Conservation (phyloP, 2,329 filamentous ascomycete species). For the Colletotrichum sp. region DNA sequence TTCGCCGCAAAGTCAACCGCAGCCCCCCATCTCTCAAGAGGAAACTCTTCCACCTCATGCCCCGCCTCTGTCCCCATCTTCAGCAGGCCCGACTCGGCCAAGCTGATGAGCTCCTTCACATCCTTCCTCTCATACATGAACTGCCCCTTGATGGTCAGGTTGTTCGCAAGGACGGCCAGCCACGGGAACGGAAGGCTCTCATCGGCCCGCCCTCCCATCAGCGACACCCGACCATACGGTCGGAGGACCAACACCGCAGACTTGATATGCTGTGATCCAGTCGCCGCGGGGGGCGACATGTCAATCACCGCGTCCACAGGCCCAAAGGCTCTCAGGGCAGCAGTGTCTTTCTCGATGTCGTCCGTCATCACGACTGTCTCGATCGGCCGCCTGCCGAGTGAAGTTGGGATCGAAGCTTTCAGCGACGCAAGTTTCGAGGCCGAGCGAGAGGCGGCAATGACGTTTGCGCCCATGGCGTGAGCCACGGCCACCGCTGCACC, state of each 20-base stretch:
- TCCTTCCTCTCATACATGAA: slow-evolving; percentile 46
- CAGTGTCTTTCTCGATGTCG: slow-evolving; percentile 39
- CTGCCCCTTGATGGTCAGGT: slow-evolving; percentile 40
- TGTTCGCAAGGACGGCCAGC: slow-evolving; percentile 10
- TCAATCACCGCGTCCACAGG: slow-evolving; percentile 46
- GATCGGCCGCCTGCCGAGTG: slow-evolving; percentile 21
- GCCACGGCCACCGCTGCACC: neutral
- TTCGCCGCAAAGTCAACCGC: slow-evolving; percentile 21
- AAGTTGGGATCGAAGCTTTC: neutral
- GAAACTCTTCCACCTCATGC: slow-evolving; percentile 29
- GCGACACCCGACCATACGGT: slow-evolving; percentile 16
- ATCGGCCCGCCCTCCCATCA: slow-evolving; percentile 23
- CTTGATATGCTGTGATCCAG: slow-evolving; percentile 19
- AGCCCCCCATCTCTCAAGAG: slow-evolving; percentile 34
- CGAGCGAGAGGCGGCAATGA: neutral
- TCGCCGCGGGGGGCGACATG: slow-evolving; percentile 39
- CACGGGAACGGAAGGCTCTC: slow-evolving; percentile 30
- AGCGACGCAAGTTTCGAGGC: neutral
- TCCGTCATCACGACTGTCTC: slow-evolving; percentile 44
- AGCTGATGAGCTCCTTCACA: slow-evolving; percentile 36
- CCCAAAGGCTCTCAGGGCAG: slow-evolving; percentile 35
- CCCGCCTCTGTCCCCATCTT: slow-evolving; percentile 34
- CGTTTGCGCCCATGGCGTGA: neutral
- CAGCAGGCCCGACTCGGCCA: slow-evolving; percentile 43
- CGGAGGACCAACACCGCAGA: slow-evolving; percentile 39